These are phyloP conservation scores for Mycena rebaudengoi DNA, from an alignment of 768 basidiomycete genomes.

Conservation along the genomic window DNA sequence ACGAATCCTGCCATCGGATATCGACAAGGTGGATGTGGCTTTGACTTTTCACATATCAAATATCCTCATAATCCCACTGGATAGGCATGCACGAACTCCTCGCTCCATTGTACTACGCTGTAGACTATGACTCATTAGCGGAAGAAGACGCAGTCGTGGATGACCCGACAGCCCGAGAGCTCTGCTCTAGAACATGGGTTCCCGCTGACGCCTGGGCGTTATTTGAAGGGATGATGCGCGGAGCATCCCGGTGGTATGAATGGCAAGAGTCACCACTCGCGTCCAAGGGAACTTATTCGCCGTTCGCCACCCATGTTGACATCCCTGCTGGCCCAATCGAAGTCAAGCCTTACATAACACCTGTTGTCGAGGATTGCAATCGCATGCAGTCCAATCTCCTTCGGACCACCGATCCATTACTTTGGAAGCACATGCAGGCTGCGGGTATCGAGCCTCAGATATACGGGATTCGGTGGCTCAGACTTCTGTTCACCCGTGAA, in stretches of 20 bases:
- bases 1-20: slow-evolving; percentile 89
- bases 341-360: slow-evolving; percentile 77
- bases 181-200: slow-evolving; percentile 74
- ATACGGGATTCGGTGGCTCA: slow-evolving; percentile 96
- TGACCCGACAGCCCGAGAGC: slow-evolving; percentile 56
- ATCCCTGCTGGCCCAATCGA: slow-evolving; percentile 55
- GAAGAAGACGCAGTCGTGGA: slow-evolving; percentile 38
- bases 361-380: slow-evolving; percentile 87
- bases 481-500: slow-evolving; percentile 93
- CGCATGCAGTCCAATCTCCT: slow-evolving; percentile 79
- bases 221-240: slow-evolving; percentile 82
- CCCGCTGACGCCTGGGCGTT: slow-evolving; percentile 90
- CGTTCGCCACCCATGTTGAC: slow-evolving; percentile 54
- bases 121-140: slow-evolving; percentile 87
- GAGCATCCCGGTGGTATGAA: slow-evolving; percentile 81
- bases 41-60: not conserved
- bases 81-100: slow-evolving; percentile 96
- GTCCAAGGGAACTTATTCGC: slow-evolving; percentile 30
- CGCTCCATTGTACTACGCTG: slow-evolving; percentile 84
- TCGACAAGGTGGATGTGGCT: slow-evolving; percentile 66
- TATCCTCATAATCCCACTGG: slow-evolving; percentile 7
- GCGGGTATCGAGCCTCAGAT: slow-evolving; percentile 95
- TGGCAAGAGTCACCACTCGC: slow-evolving; percentile 60
- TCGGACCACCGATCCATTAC: slow-evolving; percentile 78
- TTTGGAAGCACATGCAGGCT: slow-evolving; percentile 79